A percentile compares a stretch with the other conserved stretches of the same genome.
phyloP scores from a whole-genome alignment of 1,284 basidiomycete species.

The Stygiomarasmius scandens region DNA sequence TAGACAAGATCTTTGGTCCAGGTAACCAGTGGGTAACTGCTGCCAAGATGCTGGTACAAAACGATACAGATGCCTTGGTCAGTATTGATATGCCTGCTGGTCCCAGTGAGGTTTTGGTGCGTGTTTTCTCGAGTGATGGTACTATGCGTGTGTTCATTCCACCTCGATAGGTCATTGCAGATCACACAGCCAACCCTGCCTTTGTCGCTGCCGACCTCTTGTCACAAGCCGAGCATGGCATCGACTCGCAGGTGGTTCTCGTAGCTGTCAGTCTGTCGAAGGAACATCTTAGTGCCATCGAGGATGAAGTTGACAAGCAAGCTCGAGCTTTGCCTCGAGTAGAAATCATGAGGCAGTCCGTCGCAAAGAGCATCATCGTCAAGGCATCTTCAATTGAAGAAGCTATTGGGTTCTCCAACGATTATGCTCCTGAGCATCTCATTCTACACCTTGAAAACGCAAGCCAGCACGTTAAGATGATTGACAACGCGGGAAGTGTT shows the following conservation, averaged over 20 bases:
- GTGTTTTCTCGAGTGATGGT: slow-evolving; percentile 33
- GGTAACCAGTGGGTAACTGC: slow-evolving; percentile 99
- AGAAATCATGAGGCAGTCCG: slow-evolving; percentile 88
- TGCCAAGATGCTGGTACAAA: slow-evolving; percentile 99
- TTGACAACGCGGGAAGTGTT: slow-evolving; percentile 94
- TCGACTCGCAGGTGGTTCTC: slow-evolving; percentile 97
- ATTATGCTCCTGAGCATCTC: slow-evolving; percentile 97
- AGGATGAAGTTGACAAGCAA: slow-evolving; percentile 86
- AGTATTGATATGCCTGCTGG: slow-evolving; percentile 99
- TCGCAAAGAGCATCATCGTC: slow-evolving; percentile 92
- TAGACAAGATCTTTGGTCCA: slow-evolving; percentile 99
- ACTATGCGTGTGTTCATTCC: not conserved
- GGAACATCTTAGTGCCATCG: slow-evolving; percentile 72
- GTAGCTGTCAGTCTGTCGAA: slow-evolving; percentile 76
- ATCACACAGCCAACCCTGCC: slow-evolving; percentile 81
- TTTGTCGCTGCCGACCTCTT: slow-evolving; percentile 97
- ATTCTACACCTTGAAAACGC: slow-evolving; percentile 87
- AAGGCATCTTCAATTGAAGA: slow-evolving; percentile 68
- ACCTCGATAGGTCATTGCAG: slow-evolving; percentile 81
- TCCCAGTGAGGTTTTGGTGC: slow-evolving; percentile 92
- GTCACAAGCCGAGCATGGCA: slow-evolving; percentile 97
- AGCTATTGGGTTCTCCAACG: slow-evolving; percentile 90
- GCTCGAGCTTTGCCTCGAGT: slow-evolving; percentile 87
- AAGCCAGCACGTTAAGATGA: slow-evolving; percentile 59
- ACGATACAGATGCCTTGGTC: slow-evolving; percentile 96